Evolutionary conservation across 164 flowering plant genomes (phyloP), one percentile per base, ranked within the genome.

Genomic region (Echeveria elegans): DNA sequence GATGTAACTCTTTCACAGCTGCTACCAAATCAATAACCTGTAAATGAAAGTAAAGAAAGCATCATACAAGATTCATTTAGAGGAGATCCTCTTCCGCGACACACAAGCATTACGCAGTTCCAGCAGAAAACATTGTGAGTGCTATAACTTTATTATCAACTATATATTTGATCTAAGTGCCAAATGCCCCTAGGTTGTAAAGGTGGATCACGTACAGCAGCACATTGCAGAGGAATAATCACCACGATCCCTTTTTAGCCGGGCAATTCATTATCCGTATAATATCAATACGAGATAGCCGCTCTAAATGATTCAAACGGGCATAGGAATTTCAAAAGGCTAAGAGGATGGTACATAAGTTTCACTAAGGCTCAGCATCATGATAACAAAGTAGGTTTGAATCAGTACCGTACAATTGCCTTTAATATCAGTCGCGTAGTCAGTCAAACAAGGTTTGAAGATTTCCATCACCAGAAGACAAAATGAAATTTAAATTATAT

Each of bases 11-110:
- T 74, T 82, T 86, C 45, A 94, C 86, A 7, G 83, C 86, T 36
- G 85, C 78, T 58, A 76, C 73, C 43, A 90, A 80, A 77, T 90
- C 91, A 77, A 86, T 73, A 31, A 68, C 87, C 98, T 93, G 78
- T 65, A 30, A 65, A 80, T n/a, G 63, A 28, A 73, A 64, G 43
- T 14, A 60, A 61, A 64, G 56, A 38, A 59, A 11, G 19, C 43
- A 61, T 38, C 38, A 45, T 62, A 43, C 6, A 61, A 19, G 15
- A 18, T 2, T 19, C n/a, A 48, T 19, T 6, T n/a, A 19, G 32
- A 60, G 23, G 64, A 63, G n/a, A 63, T 32, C 21, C 34, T 34
- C 59, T 21, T 52, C 28, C 11, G 24, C 30, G 24, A n/a, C n/a
- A 23, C 30, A 2, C 29, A 52, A 52, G 58, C 28, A 52, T 21